Conservation (phyloP, 1,284 basidiomycete genomes). For the Nidula niveotomentosa region DNA sequence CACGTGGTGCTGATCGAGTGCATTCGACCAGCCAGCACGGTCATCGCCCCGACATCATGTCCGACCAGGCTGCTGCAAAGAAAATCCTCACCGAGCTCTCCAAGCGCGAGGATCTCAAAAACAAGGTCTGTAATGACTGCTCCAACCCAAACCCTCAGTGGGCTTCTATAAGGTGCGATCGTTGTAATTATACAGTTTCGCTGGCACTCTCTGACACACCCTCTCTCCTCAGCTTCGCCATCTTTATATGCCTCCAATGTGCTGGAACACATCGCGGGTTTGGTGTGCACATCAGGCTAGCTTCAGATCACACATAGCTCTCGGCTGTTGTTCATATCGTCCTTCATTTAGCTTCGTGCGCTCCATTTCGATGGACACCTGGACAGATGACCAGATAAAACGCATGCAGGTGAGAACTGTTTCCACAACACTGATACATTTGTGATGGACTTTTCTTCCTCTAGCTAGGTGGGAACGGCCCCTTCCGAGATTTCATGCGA, state of each 20-base stretch:
- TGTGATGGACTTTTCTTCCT: neutral
- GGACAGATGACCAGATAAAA: constrained; percentile 87
- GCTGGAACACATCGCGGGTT: constrained; percentile 88
- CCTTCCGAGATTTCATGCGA: constrained; percentile 78
- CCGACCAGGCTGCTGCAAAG: constrained; percentile 67
- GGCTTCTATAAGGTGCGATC: constrained; percentile 73
- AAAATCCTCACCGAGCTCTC: constrained; percentile 74
- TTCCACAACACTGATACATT: neutral
- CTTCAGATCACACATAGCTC: constrained; percentile 8
- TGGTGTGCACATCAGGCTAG: constrained; percentile 82
- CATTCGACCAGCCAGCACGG: no score
- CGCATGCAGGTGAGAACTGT: constrained; percentile 77
- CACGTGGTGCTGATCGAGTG: no score
- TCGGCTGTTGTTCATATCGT: constrained; percentile 15
- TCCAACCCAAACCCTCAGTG: constrained; percentile 87
- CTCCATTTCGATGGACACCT: constrained; percentile 94
- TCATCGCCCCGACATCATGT: constrained; percentile 32
- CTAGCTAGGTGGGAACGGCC: constrained; percentile 83
- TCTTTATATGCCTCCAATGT: constrained; percentile 91
- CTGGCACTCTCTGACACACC: constrained; percentile 7
- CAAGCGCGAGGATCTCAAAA: constrained; percentile 68
- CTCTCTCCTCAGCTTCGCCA: constrained; percentile 59
- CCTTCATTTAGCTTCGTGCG: constrained; percentile 73
- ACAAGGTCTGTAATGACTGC: constrained; percentile 83
- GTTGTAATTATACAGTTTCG: neutral